Conservation (phyloP, 441 rosid species). For the Aquilaria agallochum region DNA sequence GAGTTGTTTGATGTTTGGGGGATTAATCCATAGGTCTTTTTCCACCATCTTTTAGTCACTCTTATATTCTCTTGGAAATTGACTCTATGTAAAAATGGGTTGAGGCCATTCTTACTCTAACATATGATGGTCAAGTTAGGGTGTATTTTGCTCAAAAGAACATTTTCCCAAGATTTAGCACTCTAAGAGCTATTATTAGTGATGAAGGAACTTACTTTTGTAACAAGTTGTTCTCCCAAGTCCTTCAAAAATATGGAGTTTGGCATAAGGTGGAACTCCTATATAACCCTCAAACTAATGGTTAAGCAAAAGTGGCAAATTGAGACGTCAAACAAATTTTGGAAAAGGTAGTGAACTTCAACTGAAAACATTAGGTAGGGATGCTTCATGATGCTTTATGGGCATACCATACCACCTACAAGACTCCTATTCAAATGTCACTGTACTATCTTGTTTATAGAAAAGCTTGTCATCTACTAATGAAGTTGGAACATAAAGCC, state of each 20-base stretch:
- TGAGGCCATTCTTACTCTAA: neutral
- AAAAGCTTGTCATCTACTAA: too few species aligned
- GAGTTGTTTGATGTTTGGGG: neutral
- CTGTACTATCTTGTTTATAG: too few species aligned
- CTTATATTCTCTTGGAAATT: neutral
- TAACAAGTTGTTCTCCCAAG: neutral
- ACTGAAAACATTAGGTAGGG: too few species aligned
- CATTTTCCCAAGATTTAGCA: neutral
- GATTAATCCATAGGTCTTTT: neutral
- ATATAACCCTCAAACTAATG: neutral
- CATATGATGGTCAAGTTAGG: neutral
- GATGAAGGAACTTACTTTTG: neutral
- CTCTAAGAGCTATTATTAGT: neutral
- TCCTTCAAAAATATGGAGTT: neutral
- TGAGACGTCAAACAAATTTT: too few species aligned
- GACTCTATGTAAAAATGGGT: neutral
- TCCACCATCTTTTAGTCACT: neutral
- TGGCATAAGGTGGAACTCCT: neutral
- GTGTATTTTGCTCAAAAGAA: neutral
- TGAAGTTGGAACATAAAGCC: too few species aligned
- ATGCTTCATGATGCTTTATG: too few species aligned
- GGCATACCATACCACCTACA: too few species aligned
- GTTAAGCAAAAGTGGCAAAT: neutral
- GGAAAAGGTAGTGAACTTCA: neutral
- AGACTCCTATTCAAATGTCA: too few species aligned